Conservation (phyloP, 2,329 filamentous ascomycete species). For the Colletotrichum somersetense region DNA sequence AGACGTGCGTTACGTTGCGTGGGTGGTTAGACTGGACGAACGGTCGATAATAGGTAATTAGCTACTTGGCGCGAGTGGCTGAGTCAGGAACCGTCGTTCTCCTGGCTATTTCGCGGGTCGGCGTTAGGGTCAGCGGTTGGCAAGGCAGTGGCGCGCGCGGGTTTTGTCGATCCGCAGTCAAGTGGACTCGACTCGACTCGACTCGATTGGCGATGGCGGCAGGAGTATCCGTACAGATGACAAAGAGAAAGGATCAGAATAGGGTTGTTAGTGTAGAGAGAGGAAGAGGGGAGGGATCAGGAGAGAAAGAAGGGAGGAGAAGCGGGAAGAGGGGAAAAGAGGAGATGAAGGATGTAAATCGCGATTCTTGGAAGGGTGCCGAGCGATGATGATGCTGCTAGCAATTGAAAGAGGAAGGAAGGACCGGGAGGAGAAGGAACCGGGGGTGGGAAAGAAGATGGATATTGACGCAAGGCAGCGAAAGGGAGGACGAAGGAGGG, state of each 20-base stretch:
- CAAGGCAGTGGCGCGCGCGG: slow-evolving; percentile 19
- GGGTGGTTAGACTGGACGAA: slow-evolving; percentile 35
- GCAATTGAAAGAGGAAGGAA: slow-evolving; percentile 20
- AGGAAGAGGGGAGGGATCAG: slow-evolving; percentile 18
- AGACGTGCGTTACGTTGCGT: not conserved
- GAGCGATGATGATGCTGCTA: slow-evolving; percentile 10
- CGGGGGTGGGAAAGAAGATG: slow-evolving; percentile 4
- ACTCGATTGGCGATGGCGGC: slow-evolving; percentile 23
- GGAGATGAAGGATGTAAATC: slow-evolving; percentile 45
- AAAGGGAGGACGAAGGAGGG: slow-evolving; percentile 33
- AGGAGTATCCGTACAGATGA: slow-evolving; percentile 2
- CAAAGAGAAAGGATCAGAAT: slow-evolving; percentile 2
- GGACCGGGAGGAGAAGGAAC: slow-evolving; percentile 1
- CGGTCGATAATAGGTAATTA: slow-evolving; percentile 2
- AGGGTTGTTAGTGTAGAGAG: not conserved
- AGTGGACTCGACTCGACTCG: slow-evolving; percentile 3
- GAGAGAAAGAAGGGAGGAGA: slow-evolving; percentile 24
- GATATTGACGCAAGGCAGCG: slow-evolving; percentile 29
- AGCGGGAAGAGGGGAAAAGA: slow-evolving; percentile 33
- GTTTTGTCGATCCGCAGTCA: slow-evolving; percentile 8
- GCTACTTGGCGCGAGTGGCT: slow-evolving; percentile 35
- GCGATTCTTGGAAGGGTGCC: slow-evolving; percentile 14
- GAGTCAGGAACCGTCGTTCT: slow-evolving; percentile 36
- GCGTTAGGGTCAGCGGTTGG: slow-evolving; percentile 29
- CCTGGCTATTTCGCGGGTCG: slow-evolving; percentile 38